Base-by-base conservation (phyloP, 345 rosid genomes). In the Eucalyptus grandis region DNA sequence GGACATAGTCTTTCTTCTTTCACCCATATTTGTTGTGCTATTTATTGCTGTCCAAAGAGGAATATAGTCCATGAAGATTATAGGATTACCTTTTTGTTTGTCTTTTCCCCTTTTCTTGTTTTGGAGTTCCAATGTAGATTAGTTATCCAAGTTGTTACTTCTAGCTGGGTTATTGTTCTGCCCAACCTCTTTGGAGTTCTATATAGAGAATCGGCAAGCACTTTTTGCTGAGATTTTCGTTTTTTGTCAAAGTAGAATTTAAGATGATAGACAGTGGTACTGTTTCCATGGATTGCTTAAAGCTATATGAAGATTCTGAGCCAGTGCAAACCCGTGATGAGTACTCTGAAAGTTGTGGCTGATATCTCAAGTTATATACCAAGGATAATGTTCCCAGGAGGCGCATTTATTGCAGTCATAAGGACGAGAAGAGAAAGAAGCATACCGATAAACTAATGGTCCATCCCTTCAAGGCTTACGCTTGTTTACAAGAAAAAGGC, bases 21-120 rank as follows among this genome's bases (percentile, higher is more conserved):
- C 98, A 87, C 99, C 99, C 37, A 93, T 97, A 90, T 65, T 96
- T 67, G 30, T 93, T 49, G 93, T 97, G 14, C 90, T 96, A 27
- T 44, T 93, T 80, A 86, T 95, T 51, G 97, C 98, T 89, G 83
- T 93, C 89, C 96, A 93, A 89, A 92, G 92, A 92, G 94, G 94
- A 58, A 90, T 11, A 88, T 88, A 86, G 88, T 67, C 86, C 27
- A 22, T 51, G 83, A 72, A 37, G 46, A 72, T 72, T 3, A 11
- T 10, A 72, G 12, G 46, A 44, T 19, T 19, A 86, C 87, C 31
- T 27, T 47, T 47, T 85, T 85, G 87, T 49, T 86, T 86, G 27
- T 86, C 37, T 50, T 86, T 86, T 26, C 40, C 5, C 34, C 24
- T 50, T 26, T 31, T 86, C 87, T 14, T 50, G 14, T 86, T 86